A percentile compares a stretch with the other conserved stretches of the same genome.
Evolutionary conservation across 441 rosid species (phyloP).

Genomic region (Monsonia emarginata): DNA sequence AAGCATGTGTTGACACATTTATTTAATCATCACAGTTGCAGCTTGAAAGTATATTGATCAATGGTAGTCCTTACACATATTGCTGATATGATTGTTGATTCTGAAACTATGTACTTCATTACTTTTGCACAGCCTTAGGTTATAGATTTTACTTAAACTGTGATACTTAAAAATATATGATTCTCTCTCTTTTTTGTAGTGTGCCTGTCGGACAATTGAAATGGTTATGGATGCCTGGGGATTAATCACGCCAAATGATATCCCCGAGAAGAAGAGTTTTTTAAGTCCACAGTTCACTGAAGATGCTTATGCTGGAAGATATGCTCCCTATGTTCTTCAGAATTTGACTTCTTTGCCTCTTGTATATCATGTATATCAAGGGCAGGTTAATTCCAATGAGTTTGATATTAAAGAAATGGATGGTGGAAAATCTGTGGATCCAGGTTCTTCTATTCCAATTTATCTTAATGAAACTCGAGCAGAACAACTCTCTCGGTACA

Average conservation of each 20-base stretch:
- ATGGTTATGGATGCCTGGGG: conserved; percentile 63
- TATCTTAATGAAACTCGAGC: conserved; percentile 51
- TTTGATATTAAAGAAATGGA: conserved; percentile 35
- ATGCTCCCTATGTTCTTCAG: conserved; percentile 79
- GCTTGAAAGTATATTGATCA: not conserved
- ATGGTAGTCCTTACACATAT: not conserved
- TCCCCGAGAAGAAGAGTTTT: conserved; percentile 32
- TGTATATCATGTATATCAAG: conserved; percentile 52
- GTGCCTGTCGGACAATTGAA: conserved; percentile 63
- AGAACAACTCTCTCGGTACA: conserved; percentile 41
- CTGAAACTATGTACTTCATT: not conserved
- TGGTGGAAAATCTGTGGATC: conserved; percentile 47
- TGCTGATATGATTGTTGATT: not conserved
- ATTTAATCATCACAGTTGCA: not conserved
- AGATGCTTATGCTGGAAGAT: conserved; percentile 41
- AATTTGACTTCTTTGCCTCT: conserved; percentile 81
- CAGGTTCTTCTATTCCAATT: conserved; percentile 71
- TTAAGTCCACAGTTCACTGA: conserved; percentile 28
- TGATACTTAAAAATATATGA: conserved; percentile 7
- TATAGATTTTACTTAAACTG: not conserved
- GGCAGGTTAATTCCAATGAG: conserved; percentile 34
- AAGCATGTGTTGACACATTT: not conserved
- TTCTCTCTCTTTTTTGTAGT: conserved; percentile 29
- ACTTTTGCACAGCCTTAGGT: conserved; percentile 1
- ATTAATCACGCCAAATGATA: conserved; percentile 30